Evolutionary conservation across 169 alveolate species (phyloP), one percentile per base, ranked within the genome.

Genomic region (Cryptosporidium sp.): DNA sequence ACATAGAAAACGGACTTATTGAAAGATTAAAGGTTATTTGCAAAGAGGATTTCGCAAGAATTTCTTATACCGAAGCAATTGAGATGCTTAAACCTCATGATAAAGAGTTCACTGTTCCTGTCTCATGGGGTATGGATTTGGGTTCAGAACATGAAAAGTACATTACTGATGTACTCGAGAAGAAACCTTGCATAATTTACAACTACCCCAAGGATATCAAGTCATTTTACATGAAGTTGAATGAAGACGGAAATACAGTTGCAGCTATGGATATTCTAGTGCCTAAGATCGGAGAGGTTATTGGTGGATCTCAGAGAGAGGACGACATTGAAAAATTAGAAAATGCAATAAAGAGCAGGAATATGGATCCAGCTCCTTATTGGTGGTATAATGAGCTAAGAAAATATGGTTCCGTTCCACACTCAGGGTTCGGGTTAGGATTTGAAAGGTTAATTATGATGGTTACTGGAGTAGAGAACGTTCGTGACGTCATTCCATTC

Each of bases 271-370:
- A 98, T 93, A 95, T 98, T 51, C 92, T 98, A 9, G 98, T 96
- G 0, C 99, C 99, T n/a, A 95, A 95, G 92, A 96, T 97, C 51
- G 99, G 99, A 48, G 99, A 98, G 94, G 93, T 98, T 35, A 95
- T 97, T 58, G 99, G 99, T 85, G 99, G 99, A 18, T 96, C 99
- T 26, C 99, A 97, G 93, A 97, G 99, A 92, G 99, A 98, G 92
- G 99, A 98, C 92, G 94, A 97, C 73, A 94, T 97, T 41, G 99
- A 98, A 43, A 93, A 92, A 39, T 92, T 98, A 51, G 96, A 94
- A 51, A 70, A 85, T 6, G 95, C 98, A 94, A 97, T 97, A 84
- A 85, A 85, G 69, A 98, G 97, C 86, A 94, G 94, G 84, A 93
- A 93, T 29, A 94, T 98, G 85, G 93, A 94, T 29, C 68, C 73